Evolutionary conservation across 106 monocot species (phyloP).

Genomic region (Dendrobium nobile): DNA sequence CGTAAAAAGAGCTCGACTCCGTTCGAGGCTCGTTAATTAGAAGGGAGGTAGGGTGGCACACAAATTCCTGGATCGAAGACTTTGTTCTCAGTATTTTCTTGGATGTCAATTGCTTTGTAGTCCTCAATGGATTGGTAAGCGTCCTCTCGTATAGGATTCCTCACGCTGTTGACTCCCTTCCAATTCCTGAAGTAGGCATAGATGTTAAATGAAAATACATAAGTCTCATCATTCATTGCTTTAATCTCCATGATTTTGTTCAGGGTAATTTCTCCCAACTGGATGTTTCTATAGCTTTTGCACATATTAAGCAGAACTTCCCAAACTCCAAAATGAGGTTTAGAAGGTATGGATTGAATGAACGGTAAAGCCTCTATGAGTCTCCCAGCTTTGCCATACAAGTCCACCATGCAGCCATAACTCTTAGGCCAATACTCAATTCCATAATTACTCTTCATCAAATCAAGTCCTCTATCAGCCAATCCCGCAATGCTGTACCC

Average conservation of each 20-base stretch:
- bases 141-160: conserved; percentile 10
- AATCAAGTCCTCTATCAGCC: conserved; percentile 30
- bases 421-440: conserved; percentile 53
- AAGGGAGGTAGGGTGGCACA: too few relatives aligned
- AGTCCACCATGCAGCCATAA: conserved; percentile 72
- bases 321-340: conserved; percentile 59
- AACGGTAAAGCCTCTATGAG: conserved; percentile 46
- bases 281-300: conserved; percentile 35
- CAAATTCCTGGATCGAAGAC: too few relatives aligned
- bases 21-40: too few relatives aligned
- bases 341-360: conserved; percentile 50
- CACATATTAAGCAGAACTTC: conserved; percentile 60
- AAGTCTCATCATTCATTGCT: conserved; percentile 47
- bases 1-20: too few relatives aligned
- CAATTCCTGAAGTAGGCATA: conserved; percentile 67
- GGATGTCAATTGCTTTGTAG: too few relatives aligned
- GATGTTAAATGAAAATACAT: conserved; percentile 69
- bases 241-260: conserved; percentile 43
- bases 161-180: conserved; percentile 43
- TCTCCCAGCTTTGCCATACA: conserved; percentile 60
- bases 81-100: too few relatives aligned
- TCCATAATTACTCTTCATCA: conserved; percentile 32
- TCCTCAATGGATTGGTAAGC: too few relatives aligned
- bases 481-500: conserved; percentile 53
- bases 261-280: conserved; percentile 43